These are phyloP conservation scores for Williopsis jadinii DNA, from an alignment of 1,139 yeast species.

Conservation along the genomic window DNA sequence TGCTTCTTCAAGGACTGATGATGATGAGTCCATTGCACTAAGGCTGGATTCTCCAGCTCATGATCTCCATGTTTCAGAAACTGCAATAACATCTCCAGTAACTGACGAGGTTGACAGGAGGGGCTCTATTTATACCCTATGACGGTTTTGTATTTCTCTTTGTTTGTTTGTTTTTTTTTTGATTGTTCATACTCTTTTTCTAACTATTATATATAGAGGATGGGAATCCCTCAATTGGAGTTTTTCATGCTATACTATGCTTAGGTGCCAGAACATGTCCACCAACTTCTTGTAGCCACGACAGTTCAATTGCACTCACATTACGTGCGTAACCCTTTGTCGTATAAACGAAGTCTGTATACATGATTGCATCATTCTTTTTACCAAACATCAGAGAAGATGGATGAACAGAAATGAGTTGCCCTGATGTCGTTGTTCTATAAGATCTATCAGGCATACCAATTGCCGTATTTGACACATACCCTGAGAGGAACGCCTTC, in stretches of 20 bases:
- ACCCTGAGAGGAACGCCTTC: constrained; percentile 78
- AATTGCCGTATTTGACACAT: constrained; percentile 78
- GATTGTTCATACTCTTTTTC: neutral
- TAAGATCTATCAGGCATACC: constrained; percentile 94
- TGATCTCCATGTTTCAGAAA: too few relatives aligned
- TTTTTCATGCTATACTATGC: constrained; percentile 3
- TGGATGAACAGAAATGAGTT: constrained; percentile 83
- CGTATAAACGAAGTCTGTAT: constrained; percentile 89
- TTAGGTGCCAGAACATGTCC: constrained; percentile 16
- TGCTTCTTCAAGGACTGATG: neutral
- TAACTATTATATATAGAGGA: too few relatives aligned
- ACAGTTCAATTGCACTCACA: constrained; percentile 75
- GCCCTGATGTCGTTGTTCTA: constrained; percentile 76
- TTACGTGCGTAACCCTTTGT: constrained; percentile 88
- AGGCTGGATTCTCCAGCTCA: too few relatives aligned
- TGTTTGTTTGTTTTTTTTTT: too few relatives aligned
- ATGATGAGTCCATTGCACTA: too few relatives aligned
- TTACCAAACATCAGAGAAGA: constrained; percentile 83
- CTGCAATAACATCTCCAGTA: too few relatives aligned
- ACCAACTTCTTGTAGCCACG: constrained; percentile 74
- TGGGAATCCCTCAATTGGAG: too few relatives aligned
- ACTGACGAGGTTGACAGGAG: too few relatives aligned
- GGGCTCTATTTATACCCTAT: too few relatives aligned
- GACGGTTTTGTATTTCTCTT: too few relatives aligned
- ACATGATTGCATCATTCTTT: constrained; percentile 82